Evolutionary conservation across 148 eudicot species (phyloP), one percentile per base, ranked within the genome.

Genomic region (Camellia sinensis): DNA sequence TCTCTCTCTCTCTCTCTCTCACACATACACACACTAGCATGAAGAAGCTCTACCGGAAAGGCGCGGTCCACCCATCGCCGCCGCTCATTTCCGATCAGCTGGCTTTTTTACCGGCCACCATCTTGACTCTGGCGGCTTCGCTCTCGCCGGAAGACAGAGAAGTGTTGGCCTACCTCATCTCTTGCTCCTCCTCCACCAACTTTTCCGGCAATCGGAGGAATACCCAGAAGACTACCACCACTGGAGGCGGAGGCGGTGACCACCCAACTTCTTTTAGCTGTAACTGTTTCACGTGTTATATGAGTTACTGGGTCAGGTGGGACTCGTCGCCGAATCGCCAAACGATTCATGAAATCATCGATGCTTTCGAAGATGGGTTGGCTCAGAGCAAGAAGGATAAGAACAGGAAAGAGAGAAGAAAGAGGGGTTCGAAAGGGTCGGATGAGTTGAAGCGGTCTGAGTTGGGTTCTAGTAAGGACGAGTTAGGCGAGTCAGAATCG

Each of bases 251-350:
- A 11, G 76, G 60, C 52, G 85, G 60, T 4, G 90, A 87, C 84
- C 94, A 93, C 50, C 56, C 89, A 13, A 84, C 91, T 4, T 85
- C 74, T 19, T 94, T 84, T 71, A 74, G 44, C 73, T 94, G 98
- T 78, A 76, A 86, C 80, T 94, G 98, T 46, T 94, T 94, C 81
- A 63, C 85, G 52, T 94, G 98, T 62, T 94, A 94, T 74, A 91
- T 82, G 66, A 87, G 84, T 43, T 94, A 84, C 81, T 94, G 97
- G 98, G 88, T 83, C 14, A 84, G 90, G 68, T 94, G 98, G 98
- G 94, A 92, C 79, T 79, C 91, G 7, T 94, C 98, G 17, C 92
- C 92, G 6, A 94, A 91, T 76, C 90, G 95, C 0, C 92, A 91
- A 4, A 85, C 88, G 3, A 94, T 94, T 22, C 97, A 94, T 67